Evolutionary conservation across 768 basidiomycete genomes (phyloP).

Genomic region (Lactarius sanguifluus): DNA sequence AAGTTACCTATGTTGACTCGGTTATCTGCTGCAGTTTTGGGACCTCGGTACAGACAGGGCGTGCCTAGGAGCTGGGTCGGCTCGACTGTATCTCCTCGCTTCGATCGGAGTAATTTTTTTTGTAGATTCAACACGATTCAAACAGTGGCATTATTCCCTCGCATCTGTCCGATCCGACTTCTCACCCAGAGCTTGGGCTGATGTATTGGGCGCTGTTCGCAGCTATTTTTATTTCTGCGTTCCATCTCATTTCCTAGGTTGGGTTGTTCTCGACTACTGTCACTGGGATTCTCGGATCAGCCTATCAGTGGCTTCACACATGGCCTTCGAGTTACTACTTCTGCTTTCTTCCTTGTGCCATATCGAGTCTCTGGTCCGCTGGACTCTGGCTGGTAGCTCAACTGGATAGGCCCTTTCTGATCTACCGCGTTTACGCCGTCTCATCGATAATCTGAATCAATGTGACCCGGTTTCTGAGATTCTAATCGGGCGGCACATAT

Average conservation of each 20-base stretch:
- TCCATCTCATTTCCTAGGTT: neutral
- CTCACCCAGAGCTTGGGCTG: neutral
- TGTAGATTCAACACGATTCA: neutral
- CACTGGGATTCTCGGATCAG: neutral
- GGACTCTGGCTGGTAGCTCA: neutral
- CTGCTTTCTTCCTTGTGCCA: neutral
- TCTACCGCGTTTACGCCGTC: conserved; percentile 2
- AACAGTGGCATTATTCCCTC: neutral
- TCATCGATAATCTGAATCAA: neutral
- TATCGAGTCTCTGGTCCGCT: neutral
- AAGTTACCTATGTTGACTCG: too few relatives aligned
- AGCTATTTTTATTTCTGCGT: neutral
- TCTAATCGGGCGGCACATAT: neutral
- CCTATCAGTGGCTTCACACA: too few relatives aligned
- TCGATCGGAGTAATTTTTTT: too few relatives aligned
- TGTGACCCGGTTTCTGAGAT: neutral
- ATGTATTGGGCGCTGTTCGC: neutral
- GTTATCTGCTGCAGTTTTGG: too few relatives aligned
- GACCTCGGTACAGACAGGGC: too few relatives aligned
- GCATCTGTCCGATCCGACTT: neutral
- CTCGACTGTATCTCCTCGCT: too few relatives aligned
- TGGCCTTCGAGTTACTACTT: neutral
- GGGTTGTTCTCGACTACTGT: conserved; percentile 8
- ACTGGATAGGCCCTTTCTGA: neutral
- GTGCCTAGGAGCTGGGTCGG: too few relatives aligned